phyloP scores from a whole-genome alignment of 495 filamentous ascomycete genomes.

The Neurospora sp. region DNA sequence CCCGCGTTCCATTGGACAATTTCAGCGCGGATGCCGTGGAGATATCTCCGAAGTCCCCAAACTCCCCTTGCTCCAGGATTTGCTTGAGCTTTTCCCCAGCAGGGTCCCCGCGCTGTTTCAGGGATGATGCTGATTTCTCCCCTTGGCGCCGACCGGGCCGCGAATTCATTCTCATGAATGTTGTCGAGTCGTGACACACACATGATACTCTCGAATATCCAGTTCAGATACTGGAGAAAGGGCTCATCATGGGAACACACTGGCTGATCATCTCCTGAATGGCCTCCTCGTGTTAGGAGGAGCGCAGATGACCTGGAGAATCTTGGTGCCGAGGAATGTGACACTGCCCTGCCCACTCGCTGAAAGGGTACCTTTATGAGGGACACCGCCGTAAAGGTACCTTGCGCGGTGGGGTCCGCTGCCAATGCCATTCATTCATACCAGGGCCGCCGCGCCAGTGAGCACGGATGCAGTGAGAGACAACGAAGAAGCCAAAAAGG shows the following conservation, averaged over 20 bases:
- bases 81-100: not conserved
- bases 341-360: not conserved
- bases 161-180: not conserved
- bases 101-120: not conserved
- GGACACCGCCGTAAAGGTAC: not conserved
- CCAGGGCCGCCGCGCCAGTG: not conserved
- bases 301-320: not conserved
- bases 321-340: not conserved
- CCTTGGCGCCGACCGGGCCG: not conserved
- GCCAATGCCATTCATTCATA: not conserved
- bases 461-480: not conserved
- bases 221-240: not conserved
- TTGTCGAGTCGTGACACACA: not conserved
- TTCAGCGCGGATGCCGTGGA: not conserved
- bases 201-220: not conserved
- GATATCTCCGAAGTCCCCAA: not conserved
- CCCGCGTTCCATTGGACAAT: not conserved
- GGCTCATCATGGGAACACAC: not conserved
- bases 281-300: not conserved
- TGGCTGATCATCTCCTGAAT: not conserved
- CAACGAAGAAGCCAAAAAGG: not conserved
- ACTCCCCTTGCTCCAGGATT: not conserved
- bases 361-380: not conserved
- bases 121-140: not conserved
- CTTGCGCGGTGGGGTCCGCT: not conserved